These are phyloP conservation scores for Eimeria acervulina DNA, from an alignment of 169 alveolate genomes.

Conservation along the genomic window DNA sequence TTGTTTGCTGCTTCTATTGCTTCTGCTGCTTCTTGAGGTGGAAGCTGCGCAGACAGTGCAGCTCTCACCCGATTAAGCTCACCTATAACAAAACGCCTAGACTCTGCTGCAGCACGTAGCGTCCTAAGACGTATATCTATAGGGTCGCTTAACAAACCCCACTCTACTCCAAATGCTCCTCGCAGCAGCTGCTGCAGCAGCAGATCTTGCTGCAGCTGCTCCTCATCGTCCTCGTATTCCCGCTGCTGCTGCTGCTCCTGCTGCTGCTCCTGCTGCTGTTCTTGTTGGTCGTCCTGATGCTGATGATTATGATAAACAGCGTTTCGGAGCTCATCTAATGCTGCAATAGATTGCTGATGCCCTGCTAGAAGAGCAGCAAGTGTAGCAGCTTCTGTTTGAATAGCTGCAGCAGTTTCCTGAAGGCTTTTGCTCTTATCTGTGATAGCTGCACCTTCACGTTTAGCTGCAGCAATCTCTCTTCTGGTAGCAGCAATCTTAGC, in stretches of 20 bases:
- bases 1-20: neutral
- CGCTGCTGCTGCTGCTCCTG: neutral
- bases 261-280: neutral
- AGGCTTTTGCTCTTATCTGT: neutral
- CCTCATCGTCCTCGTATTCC: too few species aligned
- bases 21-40: too few species aligned
- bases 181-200: too few species aligned
- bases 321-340: neutral
- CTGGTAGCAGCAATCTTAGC: slow-evolving; percentile 4
- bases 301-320: neutral
- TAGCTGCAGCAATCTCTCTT: neutral
- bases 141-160: slow-evolving; percentile 22
- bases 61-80: neutral
- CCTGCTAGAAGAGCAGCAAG: neutral
- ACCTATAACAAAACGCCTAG: neutral
- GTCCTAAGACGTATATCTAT: neutral
- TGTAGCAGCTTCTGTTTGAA: neutral
- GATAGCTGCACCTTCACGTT: neutral
- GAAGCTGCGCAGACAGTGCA: neutral
- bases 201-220: too few species aligned
- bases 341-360: neutral
- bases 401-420: neutral
- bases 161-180: neutral
- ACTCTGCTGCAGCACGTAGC: neutral
- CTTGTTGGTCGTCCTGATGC: neutral